A percentile compares a stretch with the other conserved stretches of the same genome.
Conservation (phyloP, 2,329 filamentous ascomycete genomes). For the Dichotomopilus funicola region DNA sequence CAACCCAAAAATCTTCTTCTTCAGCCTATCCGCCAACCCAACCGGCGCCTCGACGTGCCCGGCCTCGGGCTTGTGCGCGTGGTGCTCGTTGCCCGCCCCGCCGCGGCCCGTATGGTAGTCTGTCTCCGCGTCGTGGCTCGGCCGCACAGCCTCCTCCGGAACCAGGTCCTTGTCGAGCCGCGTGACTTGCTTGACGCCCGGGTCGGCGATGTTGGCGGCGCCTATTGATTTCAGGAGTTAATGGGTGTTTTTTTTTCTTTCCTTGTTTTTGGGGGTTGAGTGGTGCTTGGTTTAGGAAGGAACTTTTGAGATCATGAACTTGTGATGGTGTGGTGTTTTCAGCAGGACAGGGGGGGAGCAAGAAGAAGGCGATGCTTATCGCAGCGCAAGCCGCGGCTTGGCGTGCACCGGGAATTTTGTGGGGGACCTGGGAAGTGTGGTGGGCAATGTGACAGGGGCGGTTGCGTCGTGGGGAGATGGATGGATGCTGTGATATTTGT, state of each 20-base stretch:
- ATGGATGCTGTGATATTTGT: not conserved
- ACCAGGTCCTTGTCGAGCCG: slow-evolving; percentile 48
- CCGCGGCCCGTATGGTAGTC: slow-evolving; percentile 55
- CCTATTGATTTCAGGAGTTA: slow-evolving; percentile 31
- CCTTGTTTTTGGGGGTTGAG: not conserved
- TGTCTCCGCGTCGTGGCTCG: slow-evolving; percentile 37
- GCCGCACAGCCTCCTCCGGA: slow-evolving; percentile 46
- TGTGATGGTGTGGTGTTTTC: not conserved
- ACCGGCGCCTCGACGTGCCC: slow-evolving; percentile 20
- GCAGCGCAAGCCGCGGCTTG: slow-evolving; percentile 3
- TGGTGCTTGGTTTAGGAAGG: not conserved
- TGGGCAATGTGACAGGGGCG: not conserved
- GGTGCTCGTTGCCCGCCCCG: slow-evolving; percentile 50
- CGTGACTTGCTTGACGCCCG: slow-evolving; percentile 31
- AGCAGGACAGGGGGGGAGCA: not conserved
- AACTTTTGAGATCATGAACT: not conserved
- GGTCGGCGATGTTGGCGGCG: slow-evolving; percentile 52
- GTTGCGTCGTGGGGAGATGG: too few relatives aligned
- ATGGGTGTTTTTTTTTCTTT: too few relatives aligned
- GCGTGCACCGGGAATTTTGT: not conserved
- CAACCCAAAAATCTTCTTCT: slow-evolving; percentile 45
- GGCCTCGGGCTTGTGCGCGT: slow-evolving; percentile 24
- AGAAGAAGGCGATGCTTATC: not conserved
- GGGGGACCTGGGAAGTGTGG: not conserved
- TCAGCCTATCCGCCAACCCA: slow-evolving; percentile 51